These are phyloP conservation scores for Hamamelis virginiana DNA, from an alignment of 164 flowering plant species.

Conservation along the genomic window DNA sequence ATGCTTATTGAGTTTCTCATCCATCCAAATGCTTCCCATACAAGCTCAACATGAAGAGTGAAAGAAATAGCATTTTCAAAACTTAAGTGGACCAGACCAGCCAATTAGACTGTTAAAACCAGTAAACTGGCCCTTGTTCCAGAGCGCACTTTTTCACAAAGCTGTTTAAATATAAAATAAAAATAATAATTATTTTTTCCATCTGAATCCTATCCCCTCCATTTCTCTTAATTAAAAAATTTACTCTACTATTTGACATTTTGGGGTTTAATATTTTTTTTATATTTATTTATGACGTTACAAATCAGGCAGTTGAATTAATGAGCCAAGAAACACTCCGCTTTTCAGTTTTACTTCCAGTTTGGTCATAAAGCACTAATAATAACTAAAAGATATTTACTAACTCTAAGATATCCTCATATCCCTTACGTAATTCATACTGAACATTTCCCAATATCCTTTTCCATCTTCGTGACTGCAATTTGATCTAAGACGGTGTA, in stretches of 20 bases:
- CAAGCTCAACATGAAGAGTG: too few species aligned
- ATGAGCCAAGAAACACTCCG: not conserved
- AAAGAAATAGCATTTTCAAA: not conserved
- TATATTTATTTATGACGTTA: not conserved
- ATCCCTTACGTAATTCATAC: not conserved
- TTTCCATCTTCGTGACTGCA: not conserved
- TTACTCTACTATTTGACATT: too few species aligned
- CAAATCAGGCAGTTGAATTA: not conserved
- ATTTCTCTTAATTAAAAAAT: too few species aligned
- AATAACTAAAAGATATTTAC: not conserved
- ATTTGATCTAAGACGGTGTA: not conserved
- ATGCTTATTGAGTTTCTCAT: not conserved
- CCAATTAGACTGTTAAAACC: not conserved
- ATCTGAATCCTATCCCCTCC: too few species aligned
- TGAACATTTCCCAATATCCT: not conserved
- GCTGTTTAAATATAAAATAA: not conserved
- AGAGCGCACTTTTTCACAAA: too few species aligned
- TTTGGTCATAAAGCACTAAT: not conserved
- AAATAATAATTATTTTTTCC: not conserved
- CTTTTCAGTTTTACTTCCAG: not conserved
- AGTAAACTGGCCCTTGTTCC: not conserved
- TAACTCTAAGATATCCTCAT: not conserved
- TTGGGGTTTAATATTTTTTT: too few species aligned
- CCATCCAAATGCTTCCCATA: not conserved
- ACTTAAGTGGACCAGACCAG: not conserved